These are phyloP conservation scores for Naganishia vishniacii DNA, from an alignment of 768 basidiomycete species.

Conservation along the genomic window DNA sequence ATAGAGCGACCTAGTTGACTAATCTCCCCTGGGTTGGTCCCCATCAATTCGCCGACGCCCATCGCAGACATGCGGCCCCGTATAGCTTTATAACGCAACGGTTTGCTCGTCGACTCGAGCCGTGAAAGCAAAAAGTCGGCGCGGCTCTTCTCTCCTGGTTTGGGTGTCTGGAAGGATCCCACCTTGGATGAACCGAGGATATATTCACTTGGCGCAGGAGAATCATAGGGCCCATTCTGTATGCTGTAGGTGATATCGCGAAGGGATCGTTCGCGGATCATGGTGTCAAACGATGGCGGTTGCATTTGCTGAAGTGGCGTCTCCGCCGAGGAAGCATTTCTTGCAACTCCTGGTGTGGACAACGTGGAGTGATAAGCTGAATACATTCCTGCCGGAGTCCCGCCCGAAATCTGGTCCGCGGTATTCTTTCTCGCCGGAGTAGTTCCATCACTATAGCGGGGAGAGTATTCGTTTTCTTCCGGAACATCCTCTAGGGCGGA, in stretches of 20 bases:
- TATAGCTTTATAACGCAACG: conserved; percentile 2
- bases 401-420: background rate
- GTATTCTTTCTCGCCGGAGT: background rate
- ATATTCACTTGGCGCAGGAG: conserved; percentile 15
- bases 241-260: conserved; percentile 12
- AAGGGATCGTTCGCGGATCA: conserved; percentile 9
- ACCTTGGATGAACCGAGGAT: background rate
- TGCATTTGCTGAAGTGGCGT: conserved; percentile 10
- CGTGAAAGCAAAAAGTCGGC: conserved; percentile 6
- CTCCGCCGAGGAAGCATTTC: conserved; percentile 9
- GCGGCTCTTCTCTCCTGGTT: conserved; percentile 5
- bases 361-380: background rate
- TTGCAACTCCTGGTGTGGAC: conserved; percentile 1
- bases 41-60: background rate
- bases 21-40: background rate
- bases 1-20: background rate
- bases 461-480: conserved; percentile 9
- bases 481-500: conserved; percentile 6
- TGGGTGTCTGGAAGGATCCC: conserved; percentile 3
- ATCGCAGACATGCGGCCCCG: conserved; percentile 3
- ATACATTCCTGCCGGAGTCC: background rate
- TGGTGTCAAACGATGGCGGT: conserved; percentile 9
- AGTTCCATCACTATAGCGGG: background rate
- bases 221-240: background rate
- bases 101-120: conserved; percentile 17